Base-by-base conservation (phyloP, 768 basidiomycete genomes). In the Dacryopinax spathularia region DNA sequence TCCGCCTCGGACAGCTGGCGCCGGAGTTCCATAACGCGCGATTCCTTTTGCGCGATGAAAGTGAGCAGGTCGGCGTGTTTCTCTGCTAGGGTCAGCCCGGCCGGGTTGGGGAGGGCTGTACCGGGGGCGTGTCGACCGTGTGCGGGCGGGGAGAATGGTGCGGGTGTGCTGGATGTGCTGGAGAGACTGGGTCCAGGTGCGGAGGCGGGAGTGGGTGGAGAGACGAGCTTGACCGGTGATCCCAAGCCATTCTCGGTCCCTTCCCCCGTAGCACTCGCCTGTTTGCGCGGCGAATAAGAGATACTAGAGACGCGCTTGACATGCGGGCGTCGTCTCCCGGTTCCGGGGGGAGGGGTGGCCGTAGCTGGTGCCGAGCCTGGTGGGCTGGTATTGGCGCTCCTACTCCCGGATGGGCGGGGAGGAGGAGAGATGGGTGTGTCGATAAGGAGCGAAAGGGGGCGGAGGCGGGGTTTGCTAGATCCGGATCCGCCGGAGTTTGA, bases 31-130 rank as follows among this genome's bases (percentile, higher is more conserved):
- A 91, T 80, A 68, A 88, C 90, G 71, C 84, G 87, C 0, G 87
- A 82, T 71, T 91, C 90, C 67, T 91, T 91, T 73, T 90, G 88
- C 0, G 90, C 89, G 60, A 92, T 92, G 65, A 86, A 86, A 33
- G 81, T 86, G n/a, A 91, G 75, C 1, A 92, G 75, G 62, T 91
- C 89, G 5, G 85, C 83, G 68, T 92, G 88, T 69, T 90, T 91
- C 48, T 56, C 48, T 29, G 48, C 13, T 13, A 56, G 48, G 48
- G 48, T 56, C 5, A 56, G 48, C 5, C 25, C 22, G 6, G 25
- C 13, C 22, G 48, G 48, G 25, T 56, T 56, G 43, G 43, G 43
- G 13, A 15, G 43, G 43, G 43, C 25, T 20, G 48, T 29, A 5
- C 6, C 5, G 48, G 48, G n/a, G n/a, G n/a, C n/a, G n/a, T n/a